These are phyloP conservation scores for Gyrodon lividus DNA, from an alignment of 768 basidiomycete species.

Conservation along the genomic window DNA sequence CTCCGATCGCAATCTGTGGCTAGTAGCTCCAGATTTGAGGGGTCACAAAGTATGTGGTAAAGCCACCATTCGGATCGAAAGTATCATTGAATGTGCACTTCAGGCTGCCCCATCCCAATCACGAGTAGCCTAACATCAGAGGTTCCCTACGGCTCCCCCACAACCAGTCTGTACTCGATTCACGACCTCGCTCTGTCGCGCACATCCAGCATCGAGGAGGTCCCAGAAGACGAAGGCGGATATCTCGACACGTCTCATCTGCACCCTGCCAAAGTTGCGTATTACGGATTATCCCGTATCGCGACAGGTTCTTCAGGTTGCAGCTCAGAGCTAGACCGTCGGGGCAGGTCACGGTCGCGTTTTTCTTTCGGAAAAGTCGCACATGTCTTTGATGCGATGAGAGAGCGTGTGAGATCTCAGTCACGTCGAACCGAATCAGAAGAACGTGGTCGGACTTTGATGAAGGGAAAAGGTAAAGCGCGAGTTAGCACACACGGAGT, in stretches of 20 bases:
- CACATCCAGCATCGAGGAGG: conserved; percentile 42
- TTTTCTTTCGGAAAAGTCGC: conserved; percentile 57
- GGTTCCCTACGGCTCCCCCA: conserved; percentile 4
- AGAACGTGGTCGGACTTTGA: conserved; percentile 31
- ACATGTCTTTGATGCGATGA: conserved; percentile 45
- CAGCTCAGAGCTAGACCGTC: conserved; percentile 21
- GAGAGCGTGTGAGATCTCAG: conserved; percentile 45
- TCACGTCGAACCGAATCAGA: conserved; percentile 35
- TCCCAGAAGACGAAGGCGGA: conserved; percentile 34
- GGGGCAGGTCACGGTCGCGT: conserved; percentile 42
- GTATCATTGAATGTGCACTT: neutral
- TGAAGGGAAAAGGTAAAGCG: conserved; percentile 31
- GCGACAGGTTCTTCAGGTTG: conserved; percentile 13
- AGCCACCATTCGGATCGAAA: neutral
- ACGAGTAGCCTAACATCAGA: conserved; percentile 2
- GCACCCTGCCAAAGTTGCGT: conserved; percentile 4
- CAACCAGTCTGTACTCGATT: conserved; percentile 8
- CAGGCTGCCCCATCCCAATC: conserved; percentile 12
- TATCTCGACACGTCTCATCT: conserved; percentile 6
- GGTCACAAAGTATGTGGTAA: conserved; percentile 10
- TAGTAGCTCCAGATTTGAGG: conserved; percentile 10
- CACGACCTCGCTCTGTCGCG: conserved; percentile 31
- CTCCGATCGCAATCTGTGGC: conserved; percentile 10
- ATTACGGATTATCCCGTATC: conserved; percentile 16
- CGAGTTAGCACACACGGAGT: neutral